Conservation (phyloP, 768 basidiomycete genomes). For the Lactarius hatsudake region DNA sequence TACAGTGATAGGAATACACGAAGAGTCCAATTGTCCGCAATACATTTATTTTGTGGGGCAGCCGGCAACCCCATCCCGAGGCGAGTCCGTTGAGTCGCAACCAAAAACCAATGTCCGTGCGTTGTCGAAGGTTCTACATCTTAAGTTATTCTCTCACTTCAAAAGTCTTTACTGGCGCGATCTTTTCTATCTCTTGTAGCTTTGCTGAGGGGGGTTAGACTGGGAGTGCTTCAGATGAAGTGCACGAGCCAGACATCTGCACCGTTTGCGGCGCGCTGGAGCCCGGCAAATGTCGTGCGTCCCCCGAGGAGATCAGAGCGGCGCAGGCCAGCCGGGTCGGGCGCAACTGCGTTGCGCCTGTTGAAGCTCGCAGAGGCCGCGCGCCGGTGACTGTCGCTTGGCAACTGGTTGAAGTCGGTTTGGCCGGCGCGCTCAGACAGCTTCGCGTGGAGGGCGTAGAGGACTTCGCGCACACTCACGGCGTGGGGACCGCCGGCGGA, state of each 20-base stretch:
- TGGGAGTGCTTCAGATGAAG: slow-evolving; percentile 8
- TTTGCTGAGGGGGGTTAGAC: not conserved
- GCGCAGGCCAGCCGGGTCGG: slow-evolving; percentile 20
- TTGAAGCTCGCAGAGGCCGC: slow-evolving; percentile 19
- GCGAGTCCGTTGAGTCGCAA: not conserved
- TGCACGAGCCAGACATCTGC: slow-evolving; percentile 21
- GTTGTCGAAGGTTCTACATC: not conserved
- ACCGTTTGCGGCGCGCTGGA: slow-evolving; percentile 23
- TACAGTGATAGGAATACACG: not conserved
- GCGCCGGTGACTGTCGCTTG: slow-evolving; percentile 14
- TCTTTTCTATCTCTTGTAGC: not conserved
- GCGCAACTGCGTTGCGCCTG: slow-evolving; percentile 19
- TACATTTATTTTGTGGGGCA: not conserved
- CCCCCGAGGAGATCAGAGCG: slow-evolving; percentile 25
- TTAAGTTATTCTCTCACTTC: not conserved
- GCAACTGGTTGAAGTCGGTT: slow-evolving; percentile 15
- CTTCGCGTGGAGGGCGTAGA: slow-evolving; percentile 19
- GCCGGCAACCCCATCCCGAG: not conserved
- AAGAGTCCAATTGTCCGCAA: not conserved
- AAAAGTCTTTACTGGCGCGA: not conserved
- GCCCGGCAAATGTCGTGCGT: slow-evolving; percentile 20
- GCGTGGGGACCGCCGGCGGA: slow-evolving; percentile 7
- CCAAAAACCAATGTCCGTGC: not conserved
- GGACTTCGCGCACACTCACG: slow-evolving; percentile 24
- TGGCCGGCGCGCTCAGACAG: slow-evolving; percentile 20